Conservation (phyloP, 257 asterid species). For the Penstemon barbatus region DNA sequence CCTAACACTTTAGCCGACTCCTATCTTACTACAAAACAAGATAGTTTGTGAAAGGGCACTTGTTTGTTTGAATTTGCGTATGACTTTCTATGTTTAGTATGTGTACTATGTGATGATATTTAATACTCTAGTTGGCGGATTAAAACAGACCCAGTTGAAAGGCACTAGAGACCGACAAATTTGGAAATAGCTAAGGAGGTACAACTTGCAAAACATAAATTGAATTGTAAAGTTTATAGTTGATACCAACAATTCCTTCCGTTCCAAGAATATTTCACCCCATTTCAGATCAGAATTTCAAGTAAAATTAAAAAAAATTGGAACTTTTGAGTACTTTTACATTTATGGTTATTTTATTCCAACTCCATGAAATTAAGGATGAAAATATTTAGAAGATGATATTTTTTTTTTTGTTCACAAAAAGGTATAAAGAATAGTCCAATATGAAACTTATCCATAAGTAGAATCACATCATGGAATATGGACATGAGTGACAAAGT, state of each 20-base stretch:
- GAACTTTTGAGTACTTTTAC: background rate
- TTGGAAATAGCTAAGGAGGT: background rate
- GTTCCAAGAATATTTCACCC: no score
- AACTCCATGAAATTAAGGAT: background rate
- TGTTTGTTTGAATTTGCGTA: background rate
- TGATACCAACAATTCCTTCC: no score
- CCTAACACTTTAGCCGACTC: no score
- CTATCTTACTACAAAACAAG: background rate
- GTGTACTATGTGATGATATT: background rate
- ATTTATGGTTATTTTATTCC: background rate
- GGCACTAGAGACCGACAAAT: background rate
- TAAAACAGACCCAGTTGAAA: background rate
- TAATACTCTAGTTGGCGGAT: background rate
- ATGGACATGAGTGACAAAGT: slow-evolving; percentile 17
- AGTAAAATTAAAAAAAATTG: no score
- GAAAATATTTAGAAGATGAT: background rate
- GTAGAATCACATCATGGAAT: slow-evolving; percentile 18
- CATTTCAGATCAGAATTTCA: no score
- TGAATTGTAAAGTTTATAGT: no score
- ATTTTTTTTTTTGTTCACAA: background rate
- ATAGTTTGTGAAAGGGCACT: background rate
- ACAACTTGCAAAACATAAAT: no score
- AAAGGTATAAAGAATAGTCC: background rate
- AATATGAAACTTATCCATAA: slow-evolving; percentile 14
- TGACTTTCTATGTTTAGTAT: background rate